Percentiles rank a stretch among this genome's conserved stretches.
phyloP scores from a whole-genome alignment of 495 filamentous ascomycete species.

The Tuber indicum region DNA sequence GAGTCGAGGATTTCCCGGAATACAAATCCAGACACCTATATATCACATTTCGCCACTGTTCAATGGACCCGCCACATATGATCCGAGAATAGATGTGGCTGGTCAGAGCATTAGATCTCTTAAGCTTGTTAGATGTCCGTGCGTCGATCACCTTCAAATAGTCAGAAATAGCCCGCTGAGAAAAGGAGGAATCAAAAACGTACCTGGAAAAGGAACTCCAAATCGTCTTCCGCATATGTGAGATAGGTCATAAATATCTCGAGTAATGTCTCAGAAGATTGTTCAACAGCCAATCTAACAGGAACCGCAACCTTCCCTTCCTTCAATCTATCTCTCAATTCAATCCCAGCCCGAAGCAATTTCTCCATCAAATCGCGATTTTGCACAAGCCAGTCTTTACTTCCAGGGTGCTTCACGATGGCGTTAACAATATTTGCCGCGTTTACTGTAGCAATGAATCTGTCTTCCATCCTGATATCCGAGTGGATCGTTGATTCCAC shows the following conservation, averaged over 20 bases:
- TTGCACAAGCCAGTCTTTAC: slow-evolving; percentile 68
- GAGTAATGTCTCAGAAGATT: slow-evolving; percentile 85
- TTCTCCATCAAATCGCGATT: slow-evolving; percentile 64
- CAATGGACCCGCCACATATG: slow-evolving; percentile 75
- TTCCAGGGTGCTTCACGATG: slow-evolving; percentile 55
- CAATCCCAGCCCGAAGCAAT: slow-evolving; percentile 62
- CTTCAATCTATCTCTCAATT: slow-evolving; percentile 64
- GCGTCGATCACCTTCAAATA: slow-evolving; percentile 60
- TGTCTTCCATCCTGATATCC: slow-evolving; percentile 55
- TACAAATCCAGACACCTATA: slow-evolving; percentile 85
- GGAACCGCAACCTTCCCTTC: slow-evolving; percentile 59
- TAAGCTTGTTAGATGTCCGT: slow-evolving; percentile 74
- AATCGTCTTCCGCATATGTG: slow-evolving; percentile 63
- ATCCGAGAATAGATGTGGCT: slow-evolving; percentile 78
- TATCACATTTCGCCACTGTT: slow-evolving; percentile 79
- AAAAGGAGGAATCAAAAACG: slow-evolving; percentile 7
- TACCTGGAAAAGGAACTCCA: slow-evolving; percentile 76
- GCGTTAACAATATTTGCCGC: slow-evolving; percentile 77
- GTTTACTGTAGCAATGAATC: slow-evolving; percentile 70
- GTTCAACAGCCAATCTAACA: slow-evolving; percentile 78
- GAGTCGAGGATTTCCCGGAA: slow-evolving; percentile 63
- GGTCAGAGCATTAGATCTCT: slow-evolving; percentile 65
- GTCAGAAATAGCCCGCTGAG: slow-evolving; percentile 5
- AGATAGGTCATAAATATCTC: slow-evolving; percentile 74
- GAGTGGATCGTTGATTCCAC: slow-evolving; percentile 57